Evolutionary conservation across 1,139 yeast genomes (phyloP).

Genomic region (Yamadazyma jaroonii): DNA sequence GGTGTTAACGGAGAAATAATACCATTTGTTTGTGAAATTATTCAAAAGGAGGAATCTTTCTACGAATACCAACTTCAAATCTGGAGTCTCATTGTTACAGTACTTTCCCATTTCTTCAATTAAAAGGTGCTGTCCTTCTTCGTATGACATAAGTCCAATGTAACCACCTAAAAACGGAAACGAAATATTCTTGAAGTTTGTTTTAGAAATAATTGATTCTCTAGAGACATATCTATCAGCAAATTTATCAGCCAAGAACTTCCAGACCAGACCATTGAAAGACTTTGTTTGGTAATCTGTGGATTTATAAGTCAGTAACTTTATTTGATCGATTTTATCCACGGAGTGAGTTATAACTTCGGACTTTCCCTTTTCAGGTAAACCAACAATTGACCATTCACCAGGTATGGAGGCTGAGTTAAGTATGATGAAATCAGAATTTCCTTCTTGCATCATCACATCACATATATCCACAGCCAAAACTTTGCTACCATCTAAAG

Average conservation of each 20-base stretch:
- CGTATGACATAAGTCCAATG: slow-evolving; percentile 83
- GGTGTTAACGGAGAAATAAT: slow-evolving; percentile 49
- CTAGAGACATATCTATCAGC: slow-evolving; percentile 21
- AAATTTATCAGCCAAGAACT: slow-evolving; percentile 22
- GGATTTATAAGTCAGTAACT: slow-evolving; percentile 16
- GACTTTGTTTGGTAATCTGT: slow-evolving; percentile 6
- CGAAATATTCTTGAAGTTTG: slow-evolving; percentile 18
- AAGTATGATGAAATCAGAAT: slow-evolving; percentile 50
- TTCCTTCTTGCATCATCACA: slow-evolving; percentile 16
- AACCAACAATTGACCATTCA: slow-evolving; percentile 80
- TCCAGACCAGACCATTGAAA: slow-evolving; percentile 20
- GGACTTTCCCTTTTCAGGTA: slow-evolving; percentile 54
- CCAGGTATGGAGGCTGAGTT: slow-evolving; percentile 84
- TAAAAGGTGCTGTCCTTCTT: slow-evolving; percentile 60
- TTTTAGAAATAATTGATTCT: slow-evolving; percentile 15
- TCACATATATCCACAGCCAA: slow-evolving; percentile 53
- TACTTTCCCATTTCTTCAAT: slow-evolving; percentile 30
- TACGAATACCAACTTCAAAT: slow-evolving; percentile 69
- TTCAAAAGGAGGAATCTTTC: slow-evolving; percentile 63
- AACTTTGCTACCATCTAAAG: slow-evolving; percentile 11
- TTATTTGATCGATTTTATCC: slow-evolving; percentile 26
- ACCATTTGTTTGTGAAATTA: slow-evolving; percentile 46
- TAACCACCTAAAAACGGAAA: slow-evolving; percentile 89
- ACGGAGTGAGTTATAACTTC: slow-evolving; percentile 67
- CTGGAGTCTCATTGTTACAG: slow-evolving; percentile 49